phyloP scores from a whole-genome alignment of 164 flowering plant species.

The Paratinospora sagittata region DNA sequence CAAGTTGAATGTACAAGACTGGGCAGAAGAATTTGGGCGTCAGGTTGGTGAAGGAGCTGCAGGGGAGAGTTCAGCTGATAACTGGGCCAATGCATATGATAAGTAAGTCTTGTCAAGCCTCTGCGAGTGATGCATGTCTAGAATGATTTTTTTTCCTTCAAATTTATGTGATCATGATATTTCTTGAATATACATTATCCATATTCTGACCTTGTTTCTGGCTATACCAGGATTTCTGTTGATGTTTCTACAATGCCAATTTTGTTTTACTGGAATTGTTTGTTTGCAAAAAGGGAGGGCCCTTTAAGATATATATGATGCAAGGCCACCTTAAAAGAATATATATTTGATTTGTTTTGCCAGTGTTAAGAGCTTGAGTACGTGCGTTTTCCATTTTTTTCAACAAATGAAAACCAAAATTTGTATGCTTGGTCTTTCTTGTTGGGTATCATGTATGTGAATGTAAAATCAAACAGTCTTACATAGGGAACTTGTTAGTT shows the following conservation, averaged over 20 bases:
- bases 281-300: not conserved
- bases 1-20: slow-evolving; percentile 72
- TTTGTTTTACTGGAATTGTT: not conserved
- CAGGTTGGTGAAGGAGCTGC: slow-evolving; percentile 56
- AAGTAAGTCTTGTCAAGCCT: slow-evolving; percentile 48
- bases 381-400: too few species aligned
- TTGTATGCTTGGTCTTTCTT: too few species aligned
- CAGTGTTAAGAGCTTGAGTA: too few species aligned
- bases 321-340: too few species aligned
- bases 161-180: not conserved
- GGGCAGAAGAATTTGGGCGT: slow-evolving; percentile 81
- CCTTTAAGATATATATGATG: not conserved
- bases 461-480: too few species aligned
- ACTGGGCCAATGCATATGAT: slow-evolving; percentile 80
- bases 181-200: not conserved
- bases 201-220: not conserved
- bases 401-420: too few species aligned
- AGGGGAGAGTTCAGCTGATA: slow-evolving; percentile 53
- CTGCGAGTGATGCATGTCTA: not conserved
- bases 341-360: too few species aligned
- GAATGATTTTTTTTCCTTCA: not conserved
- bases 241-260: not conserved
- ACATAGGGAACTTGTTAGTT: too few species aligned
- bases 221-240: not conserved
- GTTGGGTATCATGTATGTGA: too few species aligned